phyloP scores from a whole-genome alignment of 768 basidiomycete species.

The Gelatoporia subvermispora region DNA sequence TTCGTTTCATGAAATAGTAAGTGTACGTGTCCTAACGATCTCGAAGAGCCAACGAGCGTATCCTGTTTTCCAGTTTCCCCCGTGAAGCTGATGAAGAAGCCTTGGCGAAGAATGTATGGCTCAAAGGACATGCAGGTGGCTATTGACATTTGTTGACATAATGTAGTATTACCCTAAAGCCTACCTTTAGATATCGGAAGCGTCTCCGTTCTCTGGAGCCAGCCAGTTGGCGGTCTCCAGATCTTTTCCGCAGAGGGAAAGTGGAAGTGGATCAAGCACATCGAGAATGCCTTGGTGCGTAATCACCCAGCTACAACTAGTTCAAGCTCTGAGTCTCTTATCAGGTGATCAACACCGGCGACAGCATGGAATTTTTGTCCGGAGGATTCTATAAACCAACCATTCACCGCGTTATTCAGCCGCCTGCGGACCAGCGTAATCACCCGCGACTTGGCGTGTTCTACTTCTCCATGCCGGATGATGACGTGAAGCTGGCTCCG shows the following conservation, averaged over 20 bases:
- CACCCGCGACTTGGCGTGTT: slow-evolving; percentile 50
- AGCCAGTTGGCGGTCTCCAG: slow-evolving; percentile 54
- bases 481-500: slow-evolving; percentile 42
- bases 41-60: background rate
- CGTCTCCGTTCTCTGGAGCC: slow-evolving; percentile 54
- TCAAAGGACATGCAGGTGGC: slow-evolving; percentile 56
- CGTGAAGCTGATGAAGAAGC: slow-evolving; percentile 44
- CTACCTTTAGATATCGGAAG: slow-evolving; percentile 8
- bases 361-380: slow-evolving; percentile 57
- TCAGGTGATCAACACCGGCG: slow-evolving; percentile 45
- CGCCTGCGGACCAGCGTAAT: slow-evolving; percentile 47
- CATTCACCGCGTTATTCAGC: slow-evolving; percentile 56
- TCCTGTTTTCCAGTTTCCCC: slow-evolving; percentile 36
- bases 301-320: slow-evolving; percentile 8
- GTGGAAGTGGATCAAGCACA: slow-evolving; percentile 56
- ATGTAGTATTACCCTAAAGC: no score
- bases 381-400: slow-evolving; percentile 58
- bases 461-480: slow-evolving; percentile 52
- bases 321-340: background rate
- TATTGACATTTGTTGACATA: background rate
- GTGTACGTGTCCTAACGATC: slow-evolving; percentile 7
- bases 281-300: slow-evolving; percentile 49
- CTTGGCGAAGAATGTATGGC: slow-evolving; percentile 50
- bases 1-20: slow-evolving; percentile 47
- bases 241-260: slow-evolving; percentile 45